A percentile compares a stretch with the other conserved stretches of the same genome.
phyloP scores from a whole-genome alignment of 2,329 filamentous ascomycete genomes.

The Penicillium sp. region DNA sequence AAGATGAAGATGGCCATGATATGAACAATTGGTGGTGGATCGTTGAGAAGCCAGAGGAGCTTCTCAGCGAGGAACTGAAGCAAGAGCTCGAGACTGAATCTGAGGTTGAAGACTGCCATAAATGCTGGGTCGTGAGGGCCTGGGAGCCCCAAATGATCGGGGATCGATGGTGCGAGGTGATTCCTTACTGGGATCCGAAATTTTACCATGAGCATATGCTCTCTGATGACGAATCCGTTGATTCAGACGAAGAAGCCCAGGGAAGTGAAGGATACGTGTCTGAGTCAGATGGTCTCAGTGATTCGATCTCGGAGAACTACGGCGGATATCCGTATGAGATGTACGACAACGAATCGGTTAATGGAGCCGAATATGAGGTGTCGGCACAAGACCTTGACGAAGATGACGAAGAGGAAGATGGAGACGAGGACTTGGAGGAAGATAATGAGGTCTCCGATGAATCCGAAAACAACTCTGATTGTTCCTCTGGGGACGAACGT shows the following conservation, averaged over 20 bases:
- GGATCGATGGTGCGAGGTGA: background rate
- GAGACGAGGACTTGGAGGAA: slow-evolving; percentile 6
- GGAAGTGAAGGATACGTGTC: background rate
- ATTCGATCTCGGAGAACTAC: background rate
- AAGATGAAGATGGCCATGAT: background rate
- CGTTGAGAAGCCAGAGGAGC: slow-evolving; percentile 11
- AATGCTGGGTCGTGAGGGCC: slow-evolving; percentile 8
- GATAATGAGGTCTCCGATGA: slow-evolving; percentile 13
- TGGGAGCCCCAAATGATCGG: slow-evolving; percentile 6
- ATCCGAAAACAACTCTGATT: background rate
- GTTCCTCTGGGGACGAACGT: background rate
- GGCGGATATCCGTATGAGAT: background rate
- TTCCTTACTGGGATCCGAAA: slow-evolving; percentile 10
- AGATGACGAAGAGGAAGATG: slow-evolving; percentile 1
- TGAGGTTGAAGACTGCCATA: slow-evolving; percentile 1
- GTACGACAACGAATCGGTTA: background rate
- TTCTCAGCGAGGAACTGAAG: slow-evolving; percentile 6
- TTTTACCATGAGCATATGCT: slow-evolving; percentile 11
- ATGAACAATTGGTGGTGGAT: slow-evolving; percentile 7
- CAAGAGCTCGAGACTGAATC: background rate
- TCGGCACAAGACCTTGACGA: background rate
- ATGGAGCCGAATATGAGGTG: background rate
- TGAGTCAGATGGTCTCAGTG: background rate
- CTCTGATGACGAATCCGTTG: slow-evolving; percentile 7
- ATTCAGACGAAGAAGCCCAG: slow-evolving; percentile 2